phyloP scores from a whole-genome alignment of 2,329 filamentous ascomycete genomes.

The Epichloe sibirici region DNA sequence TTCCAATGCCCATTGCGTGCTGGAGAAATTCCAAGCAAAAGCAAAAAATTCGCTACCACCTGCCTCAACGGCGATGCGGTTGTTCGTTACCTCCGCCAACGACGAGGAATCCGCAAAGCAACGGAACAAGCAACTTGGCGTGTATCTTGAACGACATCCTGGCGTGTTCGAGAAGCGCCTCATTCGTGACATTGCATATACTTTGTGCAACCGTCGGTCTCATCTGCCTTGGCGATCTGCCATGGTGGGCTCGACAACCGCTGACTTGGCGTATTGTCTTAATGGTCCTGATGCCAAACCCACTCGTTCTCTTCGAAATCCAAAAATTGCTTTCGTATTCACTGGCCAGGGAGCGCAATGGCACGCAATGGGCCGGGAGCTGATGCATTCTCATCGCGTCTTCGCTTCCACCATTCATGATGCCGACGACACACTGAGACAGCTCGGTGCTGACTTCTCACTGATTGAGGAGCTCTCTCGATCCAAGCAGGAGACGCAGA shows the following conservation, averaged over 20 bases:
- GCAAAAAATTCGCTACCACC: slow-evolving; percentile 4
- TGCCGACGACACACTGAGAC: slow-evolving; percentile 20
- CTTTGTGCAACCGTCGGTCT: slow-evolving; percentile 31
- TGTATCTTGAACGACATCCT: slow-evolving; percentile 29
- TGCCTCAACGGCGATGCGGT: slow-evolving; percentile 13
- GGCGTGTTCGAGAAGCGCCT: slow-evolving; percentile 30
- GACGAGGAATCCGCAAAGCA: slow-evolving; percentile 22
- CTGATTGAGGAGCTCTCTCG: slow-evolving; percentile 25
- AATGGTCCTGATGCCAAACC: slow-evolving; percentile 17
- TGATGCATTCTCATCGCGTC: slow-evolving; percentile 21
- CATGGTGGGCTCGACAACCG: slow-evolving; percentile 29
- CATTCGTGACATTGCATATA: slow-evolving; percentile 35
- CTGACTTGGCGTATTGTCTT: slow-evolving; percentile 31
- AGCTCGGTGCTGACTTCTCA: slow-evolving; percentile 24
- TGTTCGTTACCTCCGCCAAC: slow-evolving; percentile 31
- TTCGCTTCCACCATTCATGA: slow-evolving; percentile 21
- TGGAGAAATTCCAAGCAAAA: slow-evolving; percentile 14
- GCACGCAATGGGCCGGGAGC: slow-evolving; percentile 25
- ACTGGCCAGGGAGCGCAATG: slow-evolving; percentile 30
- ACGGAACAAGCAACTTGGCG: slow-evolving; percentile 19
- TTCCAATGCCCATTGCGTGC: slow-evolving; percentile 32
- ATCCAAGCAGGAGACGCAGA: slow-evolving; percentile 19
- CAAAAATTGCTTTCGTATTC: slow-evolving; percentile 22
- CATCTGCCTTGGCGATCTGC: slow-evolving; percentile 31
- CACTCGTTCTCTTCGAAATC: slow-evolving; percentile 8